Evolutionary conservation across 1,284 basidiomycete genomes (phyloP).

Genomic region (Omphalotus olearius): DNA sequence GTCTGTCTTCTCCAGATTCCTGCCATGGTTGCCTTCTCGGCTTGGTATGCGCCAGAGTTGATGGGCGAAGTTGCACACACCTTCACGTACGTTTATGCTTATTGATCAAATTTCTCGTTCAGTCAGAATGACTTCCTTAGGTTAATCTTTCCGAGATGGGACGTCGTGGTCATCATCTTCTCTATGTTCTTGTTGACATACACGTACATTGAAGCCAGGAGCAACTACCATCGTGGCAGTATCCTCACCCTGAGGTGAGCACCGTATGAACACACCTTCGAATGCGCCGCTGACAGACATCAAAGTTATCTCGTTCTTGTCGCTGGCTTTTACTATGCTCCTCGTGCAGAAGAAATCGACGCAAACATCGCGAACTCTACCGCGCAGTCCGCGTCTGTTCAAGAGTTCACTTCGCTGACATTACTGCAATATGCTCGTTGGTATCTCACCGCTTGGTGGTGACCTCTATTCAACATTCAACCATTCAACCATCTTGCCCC

Average conservation of each 20-base stretch:
- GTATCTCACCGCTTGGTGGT: conserved; percentile 12
- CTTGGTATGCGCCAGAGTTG: conserved; percentile 82
- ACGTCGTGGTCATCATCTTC: conserved; percentile 92
- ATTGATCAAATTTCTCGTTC: not conserved
- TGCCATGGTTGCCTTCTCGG: conserved; percentile 98
- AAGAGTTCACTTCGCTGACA: conserved; percentile 10
- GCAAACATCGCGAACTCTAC: conserved; percentile 16
- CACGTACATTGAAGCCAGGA: conserved; percentile 97
- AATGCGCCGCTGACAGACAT: no score
- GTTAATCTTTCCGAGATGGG: conserved; percentile 98
- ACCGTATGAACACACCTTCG: not conserved
- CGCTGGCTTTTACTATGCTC: conserved; percentile 80
- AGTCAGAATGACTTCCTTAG: conserved; percentile 35
- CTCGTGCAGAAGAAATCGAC: conserved; percentile 31
- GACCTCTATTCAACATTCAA: not conserved
- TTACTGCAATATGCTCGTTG: conserved; percentile 11
- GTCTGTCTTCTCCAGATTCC: conserved; percentile 98
- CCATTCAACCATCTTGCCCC: no score
- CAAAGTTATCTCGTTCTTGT: conserved; percentile 75
- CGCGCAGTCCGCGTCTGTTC: not conserved
- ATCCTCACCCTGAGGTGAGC: conserved; percentile 85
- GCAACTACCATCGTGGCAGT: conserved; percentile 94
- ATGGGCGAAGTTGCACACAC: conserved; percentile 83
- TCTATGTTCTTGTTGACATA: conserved; percentile 98
- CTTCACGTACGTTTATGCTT: conserved; percentile 68